Evolutionary conservation across 2,329 filamentous ascomycete genomes (phyloP).

Genomic region (Pseudopithomyces maydicus): DNA sequence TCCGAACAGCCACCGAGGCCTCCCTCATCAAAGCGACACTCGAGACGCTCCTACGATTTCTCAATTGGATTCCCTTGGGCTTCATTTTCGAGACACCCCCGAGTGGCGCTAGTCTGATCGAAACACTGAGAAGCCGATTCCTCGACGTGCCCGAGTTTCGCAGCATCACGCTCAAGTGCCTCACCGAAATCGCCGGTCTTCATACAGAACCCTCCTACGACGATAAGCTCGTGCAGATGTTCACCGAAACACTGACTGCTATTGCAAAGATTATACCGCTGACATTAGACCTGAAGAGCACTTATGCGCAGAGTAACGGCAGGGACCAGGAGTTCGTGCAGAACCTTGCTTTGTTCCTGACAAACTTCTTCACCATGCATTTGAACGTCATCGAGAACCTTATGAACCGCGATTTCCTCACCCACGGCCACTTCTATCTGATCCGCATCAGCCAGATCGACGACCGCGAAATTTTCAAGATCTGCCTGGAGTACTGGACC

Average conservation of each 20-base stretch:
- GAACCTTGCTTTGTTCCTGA: slow-evolving; percentile 92
- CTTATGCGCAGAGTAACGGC: slow-evolving; percentile 89
- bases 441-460: slow-evolving; percentile 99
- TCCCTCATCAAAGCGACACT: slow-evolving; percentile 95
- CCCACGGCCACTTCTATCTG: slow-evolving; percentile 96
- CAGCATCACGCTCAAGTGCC: slow-evolving; percentile 93
- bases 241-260: slow-evolving; percentile 91
- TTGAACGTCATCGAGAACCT: slow-evolving; percentile 93
- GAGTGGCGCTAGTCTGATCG: slow-evolving; percentile 70
- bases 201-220: slow-evolving; percentile 88
- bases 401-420: slow-evolving; percentile 91
- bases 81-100: slow-evolving; percentile 96
- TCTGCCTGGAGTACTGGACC: slow-evolving; percentile 98
- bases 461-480: slow-evolving; percentile 99
- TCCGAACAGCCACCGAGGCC: slow-evolving; percentile 85
- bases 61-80: slow-evolving; percentile 98
- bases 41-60: slow-evolving; percentile 92
- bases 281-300: slow-evolving; percentile 85
- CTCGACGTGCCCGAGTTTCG: slow-evolving; percentile 93
- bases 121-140: slow-evolving; percentile 90
- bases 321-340: slow-evolving; percentile 97
- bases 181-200: slow-evolving; percentile 95
- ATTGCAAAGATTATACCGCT: slow-evolving; percentile 94
- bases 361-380: slow-evolving; percentile 95
- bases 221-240: slow-evolving; percentile 97